These are phyloP conservation scores for Metschnikowia proteae DNA, from an alignment of 805 yeast species.

Conservation along the genomic window DNA sequence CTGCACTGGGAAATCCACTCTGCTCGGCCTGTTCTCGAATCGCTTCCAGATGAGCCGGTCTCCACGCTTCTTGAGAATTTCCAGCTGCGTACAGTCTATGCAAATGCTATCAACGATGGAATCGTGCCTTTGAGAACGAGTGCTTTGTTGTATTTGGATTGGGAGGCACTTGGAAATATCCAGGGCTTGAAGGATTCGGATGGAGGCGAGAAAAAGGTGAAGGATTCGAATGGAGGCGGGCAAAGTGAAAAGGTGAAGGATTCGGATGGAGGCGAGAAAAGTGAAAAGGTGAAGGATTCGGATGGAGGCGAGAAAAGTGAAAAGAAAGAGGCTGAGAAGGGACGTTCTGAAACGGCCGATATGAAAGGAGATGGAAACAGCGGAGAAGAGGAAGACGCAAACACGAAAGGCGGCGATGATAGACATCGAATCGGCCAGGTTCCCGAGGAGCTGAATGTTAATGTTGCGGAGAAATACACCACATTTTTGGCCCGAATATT, in stretches of 20 bases:
- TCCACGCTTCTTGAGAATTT: slow-evolving; percentile 28
- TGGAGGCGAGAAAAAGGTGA: neutral
- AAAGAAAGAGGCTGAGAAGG: neutral
- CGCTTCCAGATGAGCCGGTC: slow-evolving; percentile 40
- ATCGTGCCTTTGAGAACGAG: slow-evolving; percentile 44
- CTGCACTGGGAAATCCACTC: slow-evolving; percentile 9
- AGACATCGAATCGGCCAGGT: slow-evolving; percentile 24
- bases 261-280: neutral
- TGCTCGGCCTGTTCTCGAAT: slow-evolving; percentile 32
- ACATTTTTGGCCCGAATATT: slow-evolving; percentile 13
- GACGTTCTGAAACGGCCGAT: neutral
- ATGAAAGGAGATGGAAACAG: neutral
- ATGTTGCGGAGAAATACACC: slow-evolving; percentile 12
- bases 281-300: neutral
- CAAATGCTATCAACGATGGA: slow-evolving; percentile 45
- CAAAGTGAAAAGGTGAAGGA: neutral
- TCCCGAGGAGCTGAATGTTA: slow-evolving; percentile 23
- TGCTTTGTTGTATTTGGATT: slow-evolving; percentile 40
- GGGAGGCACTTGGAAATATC: slow-evolving; percentile 41
- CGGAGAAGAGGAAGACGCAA: neutral
- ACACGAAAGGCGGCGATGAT: neutral
- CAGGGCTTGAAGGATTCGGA: slow-evolving; percentile 21
- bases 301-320: neutral
- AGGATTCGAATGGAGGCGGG: neutral
- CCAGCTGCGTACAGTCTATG: slow-evolving; percentile 36